Percentiles rank a stretch among this genome's conserved stretches.
These are phyloP conservation scores for Talaromyces trachyspermus DNA, from an alignment of 495 filamentous ascomycete species.

Conservation along the genomic window DNA sequence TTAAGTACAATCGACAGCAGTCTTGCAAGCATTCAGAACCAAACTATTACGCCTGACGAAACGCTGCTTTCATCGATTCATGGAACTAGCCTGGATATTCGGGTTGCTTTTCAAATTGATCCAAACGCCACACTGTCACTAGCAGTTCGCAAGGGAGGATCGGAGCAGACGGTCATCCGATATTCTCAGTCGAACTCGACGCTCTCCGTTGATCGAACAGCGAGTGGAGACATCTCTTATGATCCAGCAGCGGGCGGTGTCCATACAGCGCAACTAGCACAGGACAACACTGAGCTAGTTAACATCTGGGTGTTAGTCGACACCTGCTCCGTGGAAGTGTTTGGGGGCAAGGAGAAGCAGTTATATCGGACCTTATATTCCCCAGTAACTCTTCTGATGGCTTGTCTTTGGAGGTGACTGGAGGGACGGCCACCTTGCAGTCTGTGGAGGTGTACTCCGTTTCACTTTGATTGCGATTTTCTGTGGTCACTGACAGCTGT, in stretches of 20 bases:
- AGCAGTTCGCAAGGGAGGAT: constrained; percentile 2
- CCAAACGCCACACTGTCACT: not conserved
- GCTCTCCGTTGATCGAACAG: not conserved
- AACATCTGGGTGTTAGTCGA: too few relatives aligned
- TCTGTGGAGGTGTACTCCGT: constrained; percentile 2
- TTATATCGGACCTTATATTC: constrained; percentile 6
- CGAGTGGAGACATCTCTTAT: constrained; percentile 6
- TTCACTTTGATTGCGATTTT: too few relatives aligned
- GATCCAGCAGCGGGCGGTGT: constrained; percentile 4
- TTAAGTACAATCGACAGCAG: not conserved
- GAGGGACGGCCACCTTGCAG: too few relatives aligned
- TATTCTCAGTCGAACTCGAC: not conserved
- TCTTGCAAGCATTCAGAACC: constrained; percentile 1
- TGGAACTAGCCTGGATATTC: not conserved
- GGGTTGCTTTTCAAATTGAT: not conserved
- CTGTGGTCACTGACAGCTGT: too few relatives aligned
- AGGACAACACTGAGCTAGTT: not conserved
- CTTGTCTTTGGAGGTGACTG: constrained; percentile 2
- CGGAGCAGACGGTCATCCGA: constrained; percentile 4
- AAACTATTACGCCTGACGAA: constrained; percentile 1
- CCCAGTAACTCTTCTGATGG: constrained; percentile 5
- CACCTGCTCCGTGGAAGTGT: too few relatives aligned
- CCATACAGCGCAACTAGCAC: constrained; percentile 1
- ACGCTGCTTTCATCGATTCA: constrained; percentile 1
- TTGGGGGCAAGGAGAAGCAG: constrained; percentile 3